phyloP scores from a whole-genome alignment of 345 rosid species.

The Streptanthus diversifolius region DNA sequence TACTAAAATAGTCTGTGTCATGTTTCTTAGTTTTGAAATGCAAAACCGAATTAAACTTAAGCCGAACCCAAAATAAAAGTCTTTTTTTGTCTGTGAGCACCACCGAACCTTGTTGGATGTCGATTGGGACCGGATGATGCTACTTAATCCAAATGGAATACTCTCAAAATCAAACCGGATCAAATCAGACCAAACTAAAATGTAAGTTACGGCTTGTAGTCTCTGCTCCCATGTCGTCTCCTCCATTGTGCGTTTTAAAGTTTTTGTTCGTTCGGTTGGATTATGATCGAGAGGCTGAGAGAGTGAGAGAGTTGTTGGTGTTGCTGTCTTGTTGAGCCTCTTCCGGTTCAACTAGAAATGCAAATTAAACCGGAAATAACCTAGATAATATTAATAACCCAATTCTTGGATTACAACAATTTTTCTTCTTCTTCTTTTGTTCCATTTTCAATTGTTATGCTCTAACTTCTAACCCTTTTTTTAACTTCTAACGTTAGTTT shows the following conservation, averaged over 20 bases:
- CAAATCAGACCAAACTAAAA: not conserved
- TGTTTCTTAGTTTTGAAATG: not conserved
- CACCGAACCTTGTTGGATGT: not conserved
- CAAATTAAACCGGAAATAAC: slow-evolving; percentile 1
- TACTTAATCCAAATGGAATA: not conserved
- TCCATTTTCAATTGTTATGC: not conserved
- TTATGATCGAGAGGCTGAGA: slow-evolving; percentile 6
- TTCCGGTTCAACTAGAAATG: not conserved
- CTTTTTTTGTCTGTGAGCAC: not conserved
- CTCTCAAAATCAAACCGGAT: not conserved
- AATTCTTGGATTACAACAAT: not conserved
- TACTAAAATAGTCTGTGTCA: not conserved
- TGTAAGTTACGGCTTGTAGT: slow-evolving; percentile 33
- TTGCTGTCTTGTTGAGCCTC: not conserved
- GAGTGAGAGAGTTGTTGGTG: not conserved
- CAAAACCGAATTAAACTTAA: not conserved
- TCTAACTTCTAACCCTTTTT: too few relatives aligned
- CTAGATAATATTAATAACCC: not conserved
- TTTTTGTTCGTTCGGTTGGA: not conserved
- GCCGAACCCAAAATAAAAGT: not conserved
- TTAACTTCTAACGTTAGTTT: too few relatives aligned
- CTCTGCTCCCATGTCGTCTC: slow-evolving; percentile 37
- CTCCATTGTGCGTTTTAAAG: not conserved
- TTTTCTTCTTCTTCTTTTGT: not conserved
- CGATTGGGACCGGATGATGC: not conserved